phyloP scores from a whole-genome alignment of 768 basidiomycete genomes.

The Suillus bovinus region DNA sequence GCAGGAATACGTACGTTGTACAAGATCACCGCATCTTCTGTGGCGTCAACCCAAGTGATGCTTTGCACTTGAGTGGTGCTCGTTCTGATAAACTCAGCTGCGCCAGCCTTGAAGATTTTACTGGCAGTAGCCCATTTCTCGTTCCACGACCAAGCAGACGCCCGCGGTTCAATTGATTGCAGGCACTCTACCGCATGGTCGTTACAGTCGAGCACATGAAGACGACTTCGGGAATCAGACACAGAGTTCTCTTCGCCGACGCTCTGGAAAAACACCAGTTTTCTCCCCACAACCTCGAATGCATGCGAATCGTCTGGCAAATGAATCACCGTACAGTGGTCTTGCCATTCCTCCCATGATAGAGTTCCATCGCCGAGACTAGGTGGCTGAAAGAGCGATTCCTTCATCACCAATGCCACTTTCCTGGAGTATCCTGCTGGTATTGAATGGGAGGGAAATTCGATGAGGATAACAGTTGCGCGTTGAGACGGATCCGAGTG shows the following conservation, averaged over 20 bases:
- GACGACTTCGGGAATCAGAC: conserved; percentile 21
- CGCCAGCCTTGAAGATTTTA: conserved; percentile 30
- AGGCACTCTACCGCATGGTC: conserved; percentile 25
- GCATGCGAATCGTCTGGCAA: conserved; percentile 29
- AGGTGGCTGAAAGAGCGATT: conserved; percentile 48
- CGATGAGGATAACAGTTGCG: conserved; percentile 43
- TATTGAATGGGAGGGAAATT: conserved; percentile 41
- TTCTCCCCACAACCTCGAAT: conserved; percentile 30
- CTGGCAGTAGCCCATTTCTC: conserved; percentile 27
- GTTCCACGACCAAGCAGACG: conserved; percentile 34
- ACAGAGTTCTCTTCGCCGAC: conserved; percentile 17
- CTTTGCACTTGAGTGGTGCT: conserved; percentile 45
- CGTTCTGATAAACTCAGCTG: conserved; percentile 28
- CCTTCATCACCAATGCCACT: conserved; percentile 55
- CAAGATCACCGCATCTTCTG: conserved; percentile 62
- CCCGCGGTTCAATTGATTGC: conserved; percentile 25
- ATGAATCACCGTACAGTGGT: conserved; percentile 34
- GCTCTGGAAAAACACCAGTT: conserved; percentile 33
- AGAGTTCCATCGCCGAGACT: conserved; percentile 46
- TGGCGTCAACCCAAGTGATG: conserved; percentile 53
- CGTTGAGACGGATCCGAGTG: conserved; percentile 54
- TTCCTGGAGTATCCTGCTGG: conserved; percentile 36
- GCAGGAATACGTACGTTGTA: conserved; percentile 44
- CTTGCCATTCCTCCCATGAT: conserved; percentile 59
- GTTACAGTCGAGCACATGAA: conserved; percentile 34